These are phyloP conservation scores for Starmerella ratchasimensis DNA, from an alignment of 805 yeast genomes.

Conservation along the genomic window DNA sequence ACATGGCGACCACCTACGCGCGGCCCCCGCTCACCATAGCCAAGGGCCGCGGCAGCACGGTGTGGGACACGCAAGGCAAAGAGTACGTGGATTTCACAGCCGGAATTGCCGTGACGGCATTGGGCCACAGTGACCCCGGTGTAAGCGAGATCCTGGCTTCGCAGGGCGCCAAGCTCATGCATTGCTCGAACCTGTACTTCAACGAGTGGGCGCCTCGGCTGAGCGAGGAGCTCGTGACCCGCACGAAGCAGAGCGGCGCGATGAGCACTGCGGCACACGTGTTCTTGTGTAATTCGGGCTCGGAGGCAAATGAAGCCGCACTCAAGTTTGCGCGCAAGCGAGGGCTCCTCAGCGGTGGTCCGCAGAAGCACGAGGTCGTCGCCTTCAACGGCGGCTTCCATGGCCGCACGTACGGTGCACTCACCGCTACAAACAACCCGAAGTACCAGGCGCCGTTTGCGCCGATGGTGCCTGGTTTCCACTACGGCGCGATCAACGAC, in stretches of 20 bases:
- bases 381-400: slow-evolving; percentile 88
- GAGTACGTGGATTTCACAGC: slow-evolving; percentile 83
- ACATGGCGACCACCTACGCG: slow-evolving; percentile 28
- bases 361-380: slow-evolving; percentile 54
- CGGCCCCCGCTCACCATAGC: slow-evolving; percentile 48
- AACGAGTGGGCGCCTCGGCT: slow-evolving; percentile 75
- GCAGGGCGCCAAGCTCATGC: slow-evolving; percentile 63
- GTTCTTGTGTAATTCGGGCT: slow-evolving; percentile 55
- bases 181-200: slow-evolving; percentile 73
- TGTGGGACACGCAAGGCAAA: slow-evolving; percentile 65
- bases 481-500: slow-evolving; percentile 49
- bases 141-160: slow-evolving; percentile 56
- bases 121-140: slow-evolving; percentile 75
- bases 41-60: slow-evolving; percentile 65
- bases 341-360: slow-evolving; percentile 40
- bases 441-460: slow-evolving; percentile 86
- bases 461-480: slow-evolving; percentile 83
- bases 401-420: slow-evolving; percentile 89
- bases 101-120: slow-evolving; percentile 92
- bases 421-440: slow-evolving; percentile 81
- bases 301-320: slow-evolving; percentile 73
- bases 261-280: slow-evolving; percentile 70
- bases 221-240: slow-evolving; percentile 52
- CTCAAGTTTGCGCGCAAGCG: slow-evolving; percentile 67
- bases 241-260: slow-evolving; percentile 61